These are phyloP conservation scores for Candida ficus DNA, from an alignment of 805 yeast genomes.

Conservation along the genomic window DNA sequence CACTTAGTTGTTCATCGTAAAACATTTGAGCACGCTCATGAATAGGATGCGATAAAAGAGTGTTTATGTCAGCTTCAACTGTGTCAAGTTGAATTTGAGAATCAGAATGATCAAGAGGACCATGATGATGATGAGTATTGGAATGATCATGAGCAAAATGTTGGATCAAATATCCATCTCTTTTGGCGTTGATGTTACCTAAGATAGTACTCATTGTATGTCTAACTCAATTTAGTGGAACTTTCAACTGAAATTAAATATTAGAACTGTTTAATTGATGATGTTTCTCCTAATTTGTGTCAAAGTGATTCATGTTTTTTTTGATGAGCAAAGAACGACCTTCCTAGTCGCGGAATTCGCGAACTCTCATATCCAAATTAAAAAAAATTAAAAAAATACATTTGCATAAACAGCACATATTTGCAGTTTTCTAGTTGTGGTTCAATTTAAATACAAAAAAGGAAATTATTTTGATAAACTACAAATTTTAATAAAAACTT, in stretches of 20 bases:
- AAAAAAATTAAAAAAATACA: no score
- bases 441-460: background rate
- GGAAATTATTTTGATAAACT: conserved; percentile 1
- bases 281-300: no score
- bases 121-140: background rate
- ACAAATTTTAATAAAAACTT: background rate
- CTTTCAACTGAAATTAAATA: no score
- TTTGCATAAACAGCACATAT: no score
- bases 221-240: no score
- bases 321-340: no score
- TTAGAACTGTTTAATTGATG: no score
- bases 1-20: conserved; percentile 11
- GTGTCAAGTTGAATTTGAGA: conserved; percentile 6
- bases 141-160: conserved; percentile 3
- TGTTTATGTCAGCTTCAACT: conserved; percentile 13
- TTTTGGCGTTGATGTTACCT: conserved; percentile 7
- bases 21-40: conserved; percentile 13
- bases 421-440: background rate
- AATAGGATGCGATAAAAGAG: conserved; percentile 12
- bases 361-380: no score
- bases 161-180: conserved; percentile 11
- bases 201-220: conserved; percentile 1
- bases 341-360: no score
- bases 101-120: conserved; percentile 1
- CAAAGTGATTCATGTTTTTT: no score